Evolutionary conservation across 1,284 basidiomycete species (phyloP).

Genomic region (Ceratobasidium sp.): DNA sequence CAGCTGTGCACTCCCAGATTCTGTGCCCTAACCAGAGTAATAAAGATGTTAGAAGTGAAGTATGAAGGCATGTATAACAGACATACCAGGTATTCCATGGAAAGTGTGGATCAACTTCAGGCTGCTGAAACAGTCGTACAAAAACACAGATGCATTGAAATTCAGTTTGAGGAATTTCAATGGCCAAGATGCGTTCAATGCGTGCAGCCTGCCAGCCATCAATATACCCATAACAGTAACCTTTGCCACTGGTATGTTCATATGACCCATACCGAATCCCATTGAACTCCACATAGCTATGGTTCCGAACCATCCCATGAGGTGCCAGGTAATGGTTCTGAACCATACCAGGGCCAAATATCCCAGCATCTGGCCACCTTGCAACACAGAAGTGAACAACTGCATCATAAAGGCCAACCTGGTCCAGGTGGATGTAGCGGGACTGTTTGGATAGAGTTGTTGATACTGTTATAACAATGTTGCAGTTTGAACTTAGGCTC

Average conservation of each 20-base stretch:
- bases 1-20: slow-evolving; percentile 21
- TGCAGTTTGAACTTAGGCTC: too few relatives aligned
- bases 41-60: neutral
- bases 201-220: neutral
- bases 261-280: slow-evolving; percentile 10
- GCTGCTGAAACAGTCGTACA: neutral
- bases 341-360: slow-evolving; percentile 27
- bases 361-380: slow-evolving; percentile 26
- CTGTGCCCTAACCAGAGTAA: neutral
- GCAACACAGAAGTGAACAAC: slow-evolving; percentile 18
- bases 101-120: neutral
- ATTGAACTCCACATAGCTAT: slow-evolving; percentile 36
- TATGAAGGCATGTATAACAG: neutral
- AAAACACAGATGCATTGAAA: neutral
- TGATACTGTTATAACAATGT: too few relatives aligned
- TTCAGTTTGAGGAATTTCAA: neutral
- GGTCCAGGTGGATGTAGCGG: neutral
- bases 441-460: neutral
- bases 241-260: slow-evolving; percentile 25
- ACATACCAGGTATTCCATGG: slow-evolving; percentile 32
- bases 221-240: slow-evolving; percentile 29
- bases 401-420: neutral
- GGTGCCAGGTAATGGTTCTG: slow-evolving; percentile 14
- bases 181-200: slow-evolving; percentile 12
- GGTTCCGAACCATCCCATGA: neutral